phyloP scores from a whole-genome alignment of 1,284 basidiomycete species.

The Ceratobasidium sp. region DNA sequence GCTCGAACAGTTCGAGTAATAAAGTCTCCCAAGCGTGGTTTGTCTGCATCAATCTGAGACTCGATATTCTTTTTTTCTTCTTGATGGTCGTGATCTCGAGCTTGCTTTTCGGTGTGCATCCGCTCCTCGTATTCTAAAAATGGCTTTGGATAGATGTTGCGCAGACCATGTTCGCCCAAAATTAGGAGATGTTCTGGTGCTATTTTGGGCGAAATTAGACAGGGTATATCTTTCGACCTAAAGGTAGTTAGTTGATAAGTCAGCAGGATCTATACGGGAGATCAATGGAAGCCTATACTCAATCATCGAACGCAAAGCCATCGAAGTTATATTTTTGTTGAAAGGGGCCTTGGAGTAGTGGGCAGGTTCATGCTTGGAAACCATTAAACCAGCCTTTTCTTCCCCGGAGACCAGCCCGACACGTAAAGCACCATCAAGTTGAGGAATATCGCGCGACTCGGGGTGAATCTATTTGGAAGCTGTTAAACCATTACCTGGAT shows the following conservation, averaged over 20 bases:
- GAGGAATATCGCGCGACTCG: background rate
- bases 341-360: background rate
- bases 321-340: background rate
- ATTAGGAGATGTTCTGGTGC: too few species aligned
- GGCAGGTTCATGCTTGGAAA: slow-evolving; percentile 5
- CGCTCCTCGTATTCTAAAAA: slow-evolving; percentile 4
- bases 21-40: background rate
- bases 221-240: too few species aligned
- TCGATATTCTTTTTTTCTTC: background rate
- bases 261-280: too few species aligned
- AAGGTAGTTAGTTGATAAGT: too few species aligned
- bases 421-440: background rate
- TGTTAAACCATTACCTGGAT: too few species aligned
- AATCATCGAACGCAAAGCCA: background rate
- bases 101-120: background rate
- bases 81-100: background rate
- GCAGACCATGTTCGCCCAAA: slow-evolving; percentile 24
- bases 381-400: slow-evolving; percentile 27
- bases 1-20: background rate
- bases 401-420: slow-evolving; percentile 20
- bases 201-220: too few species aligned
- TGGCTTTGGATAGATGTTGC: slow-evolving; percentile 2
- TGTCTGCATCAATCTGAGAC: background rate
- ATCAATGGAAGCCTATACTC: slow-evolving; percentile 9
- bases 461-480: too few species aligned